phyloP scores from a whole-genome alignment of 2,329 filamentous ascomycete genomes.

The Pyrenochaeta sp. region DNA sequence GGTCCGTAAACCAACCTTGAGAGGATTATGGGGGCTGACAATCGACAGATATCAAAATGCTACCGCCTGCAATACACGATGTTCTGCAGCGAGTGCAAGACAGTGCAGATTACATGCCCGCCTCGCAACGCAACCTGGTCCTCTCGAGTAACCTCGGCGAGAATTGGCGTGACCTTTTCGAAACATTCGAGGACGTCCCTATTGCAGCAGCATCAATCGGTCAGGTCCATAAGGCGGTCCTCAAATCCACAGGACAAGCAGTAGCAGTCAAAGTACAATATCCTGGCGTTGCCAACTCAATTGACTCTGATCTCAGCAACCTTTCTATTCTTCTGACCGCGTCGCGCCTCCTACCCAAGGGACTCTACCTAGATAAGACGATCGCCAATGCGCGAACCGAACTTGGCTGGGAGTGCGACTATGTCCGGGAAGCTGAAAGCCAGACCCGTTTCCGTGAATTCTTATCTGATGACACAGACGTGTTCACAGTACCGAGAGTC shows the following conservation, averaged over 20 bases:
- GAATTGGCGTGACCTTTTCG: constrained; percentile 85
- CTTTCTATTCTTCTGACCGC: constrained; percentile 89
- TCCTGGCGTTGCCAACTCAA: constrained; percentile 92
- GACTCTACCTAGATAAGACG: constrained; percentile 94
- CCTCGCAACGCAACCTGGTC: constrained; percentile 89
- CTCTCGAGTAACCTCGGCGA: constrained; percentile 78
- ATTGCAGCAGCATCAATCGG: constrained; percentile 97
- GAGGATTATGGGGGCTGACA: background rate
- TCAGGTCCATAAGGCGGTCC: constrained; percentile 86
- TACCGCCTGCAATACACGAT: constrained; percentile 85
- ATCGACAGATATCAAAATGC: constrained; percentile 81
- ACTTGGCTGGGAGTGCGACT: constrained; percentile 97
- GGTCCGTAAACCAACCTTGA: constrained; percentile 44
- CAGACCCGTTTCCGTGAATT: constrained; percentile 78
- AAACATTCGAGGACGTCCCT: constrained; percentile 86
- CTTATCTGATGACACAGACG: constrained; percentile 74
- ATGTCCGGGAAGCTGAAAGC: constrained; percentile 85
- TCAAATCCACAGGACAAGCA: constrained; percentile 75
- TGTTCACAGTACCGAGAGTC: constrained; percentile 82
- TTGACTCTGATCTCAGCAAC: constrained; percentile 96
- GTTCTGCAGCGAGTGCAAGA: constrained; percentile 96
- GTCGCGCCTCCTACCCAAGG: constrained; percentile 87
- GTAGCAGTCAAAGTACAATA: constrained; percentile 99
- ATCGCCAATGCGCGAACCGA: constrained; percentile 94
- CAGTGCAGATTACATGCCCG: constrained; percentile 96